Conservation (phyloP, 306 rosid genomes). For the Casuarina glauca region DNA sequence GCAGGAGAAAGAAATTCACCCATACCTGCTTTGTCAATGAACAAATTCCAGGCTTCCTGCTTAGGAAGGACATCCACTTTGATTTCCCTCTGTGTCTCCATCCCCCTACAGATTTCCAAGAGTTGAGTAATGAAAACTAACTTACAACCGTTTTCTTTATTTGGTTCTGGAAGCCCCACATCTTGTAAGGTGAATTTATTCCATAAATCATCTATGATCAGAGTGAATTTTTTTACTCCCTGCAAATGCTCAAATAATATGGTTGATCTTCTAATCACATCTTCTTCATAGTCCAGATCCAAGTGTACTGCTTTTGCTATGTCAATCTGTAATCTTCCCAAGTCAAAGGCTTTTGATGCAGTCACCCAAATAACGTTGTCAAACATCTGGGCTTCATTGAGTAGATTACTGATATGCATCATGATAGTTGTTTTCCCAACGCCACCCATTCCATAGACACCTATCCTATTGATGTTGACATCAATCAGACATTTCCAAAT, state of each 20-base stretch:
- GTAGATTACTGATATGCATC: slow-evolving; percentile 20
- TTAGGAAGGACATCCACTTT: slow-evolving; percentile 23
- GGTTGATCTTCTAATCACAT: slow-evolving; percentile 18
- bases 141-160: slow-evolving; percentile 26
- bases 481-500: slow-evolving; percentile 19
- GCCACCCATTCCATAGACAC: slow-evolving; percentile 37
- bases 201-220: slow-evolving; percentile 39
- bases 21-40: slow-evolving; percentile 27
- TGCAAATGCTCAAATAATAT: slow-evolving; percentile 20
- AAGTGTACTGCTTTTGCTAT: slow-evolving; percentile 21
- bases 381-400: slow-evolving; percentile 19
- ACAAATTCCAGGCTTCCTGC: slow-evolving; percentile 28
- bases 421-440: slow-evolving; percentile 36
- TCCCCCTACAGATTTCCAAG: slow-evolving; percentile 31
- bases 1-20: slow-evolving; percentile 18
- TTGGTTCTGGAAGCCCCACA: slow-evolving; percentile 31
- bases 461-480: slow-evolving; percentile 14
- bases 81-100: slow-evolving; percentile 28
- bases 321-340: slow-evolving; percentile 19
- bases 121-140: slow-evolving; percentile 25
- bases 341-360: slow-evolving; percentile 19
- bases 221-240: slow-evolving; percentile 14
- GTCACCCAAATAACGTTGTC: slow-evolving; percentile 29
- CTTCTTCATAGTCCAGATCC: background rate
- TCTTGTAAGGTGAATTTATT: slow-evolving; percentile 28